Conservation (phyloP, 139 green algal species). For the Pseudopediastrum boryanum region DNA sequence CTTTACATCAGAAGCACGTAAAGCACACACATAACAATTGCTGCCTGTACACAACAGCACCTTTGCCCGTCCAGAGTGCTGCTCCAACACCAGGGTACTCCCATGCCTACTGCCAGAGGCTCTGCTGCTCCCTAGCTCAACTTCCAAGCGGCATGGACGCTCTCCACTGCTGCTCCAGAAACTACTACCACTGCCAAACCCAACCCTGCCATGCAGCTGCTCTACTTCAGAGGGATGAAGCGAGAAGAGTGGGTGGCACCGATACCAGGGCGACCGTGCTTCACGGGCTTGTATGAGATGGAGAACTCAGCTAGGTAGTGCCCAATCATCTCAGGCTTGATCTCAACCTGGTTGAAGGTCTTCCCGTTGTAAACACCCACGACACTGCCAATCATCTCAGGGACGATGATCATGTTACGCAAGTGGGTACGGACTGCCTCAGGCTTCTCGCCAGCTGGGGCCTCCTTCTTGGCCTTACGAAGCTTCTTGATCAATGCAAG, state of each 20-base stretch:
- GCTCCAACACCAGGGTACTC: too few species aligned
- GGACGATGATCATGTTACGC: conserved; percentile 99
- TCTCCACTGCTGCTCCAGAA: neutral
- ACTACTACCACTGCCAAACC: neutral
- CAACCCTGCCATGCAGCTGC: neutral
- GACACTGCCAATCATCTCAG: conserved; percentile 98
- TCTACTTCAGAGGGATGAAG: conserved; percentile 99
- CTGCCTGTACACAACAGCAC: too few species aligned
- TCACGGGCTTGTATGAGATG: conserved; percentile 99
- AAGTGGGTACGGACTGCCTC: conserved; percentile 98
- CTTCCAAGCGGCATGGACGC: too few species aligned
- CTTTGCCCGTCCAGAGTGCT: too few species aligned
- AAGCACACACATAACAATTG: too few species aligned
- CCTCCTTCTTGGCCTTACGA: conserved; percentile 90
- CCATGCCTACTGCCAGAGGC: too few species aligned
- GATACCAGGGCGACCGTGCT: conserved; percentile 97
- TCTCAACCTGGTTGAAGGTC: conserved; percentile 94
- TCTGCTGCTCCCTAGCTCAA: too few species aligned
- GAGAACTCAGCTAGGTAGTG: conserved; percentile 99
- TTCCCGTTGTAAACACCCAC: conserved; percentile 99
- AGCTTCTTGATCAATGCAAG: conserved; percentile 98
- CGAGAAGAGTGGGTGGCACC: conserved; percentile 93
- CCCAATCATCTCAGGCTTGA: conserved; percentile 71
- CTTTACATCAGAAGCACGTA: too few species aligned
- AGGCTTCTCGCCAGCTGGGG: conserved; percentile 92